These are phyloP conservation scores for Fusarium chuoi DNA, from an alignment of 2,329 filamentous ascomycete species.

Conservation along the genomic window DNA sequence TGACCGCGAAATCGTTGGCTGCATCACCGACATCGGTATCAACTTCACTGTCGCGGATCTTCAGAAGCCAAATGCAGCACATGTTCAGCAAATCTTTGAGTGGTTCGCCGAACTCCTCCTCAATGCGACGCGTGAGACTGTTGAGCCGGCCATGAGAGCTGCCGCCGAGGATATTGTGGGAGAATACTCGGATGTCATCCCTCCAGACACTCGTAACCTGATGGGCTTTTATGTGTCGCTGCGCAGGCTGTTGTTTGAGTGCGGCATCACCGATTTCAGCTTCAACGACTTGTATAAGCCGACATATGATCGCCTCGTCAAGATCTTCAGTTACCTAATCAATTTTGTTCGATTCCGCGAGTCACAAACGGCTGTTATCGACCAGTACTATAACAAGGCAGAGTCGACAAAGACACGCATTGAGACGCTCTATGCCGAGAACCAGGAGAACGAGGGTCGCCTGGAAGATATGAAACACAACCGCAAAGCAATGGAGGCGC, in stretches of 20 bases:
- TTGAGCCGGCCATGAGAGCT: constrained; percentile 94
- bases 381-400: constrained; percentile 91
- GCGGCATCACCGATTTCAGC: constrained; percentile 91
- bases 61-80: constrained; percentile 91
- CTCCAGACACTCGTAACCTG: constrained; percentile 88
- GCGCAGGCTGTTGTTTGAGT: constrained; percentile 82
- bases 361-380: constrained; percentile 87
- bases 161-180: constrained; percentile 89
- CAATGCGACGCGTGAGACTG: constrained; percentile 90
- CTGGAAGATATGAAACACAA: constrained; percentile 84
- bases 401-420: constrained; percentile 89
- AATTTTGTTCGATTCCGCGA: constrained; percentile 98
- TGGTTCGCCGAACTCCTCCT: constrained; percentile 95
- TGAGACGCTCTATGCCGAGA: constrained; percentile 84
- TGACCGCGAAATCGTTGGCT: constrained; percentile 88
- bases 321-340: constrained; percentile 97
- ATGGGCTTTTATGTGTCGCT: constrained; percentile 95
- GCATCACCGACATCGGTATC: constrained; percentile 96
- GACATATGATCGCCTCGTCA: constrained; percentile 87
- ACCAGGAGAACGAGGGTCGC: constrained; percentile 84
- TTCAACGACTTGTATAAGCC: constrained; percentile 93
- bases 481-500: constrained; percentile 80
- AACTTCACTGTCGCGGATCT: constrained; percentile 87
- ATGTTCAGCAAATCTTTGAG: constrained; percentile 98
- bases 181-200: constrained; percentile 85